Base-by-base conservation (phyloP, 805 yeast species). In the Zygosaccharomyces gambellarensis region DNA sequence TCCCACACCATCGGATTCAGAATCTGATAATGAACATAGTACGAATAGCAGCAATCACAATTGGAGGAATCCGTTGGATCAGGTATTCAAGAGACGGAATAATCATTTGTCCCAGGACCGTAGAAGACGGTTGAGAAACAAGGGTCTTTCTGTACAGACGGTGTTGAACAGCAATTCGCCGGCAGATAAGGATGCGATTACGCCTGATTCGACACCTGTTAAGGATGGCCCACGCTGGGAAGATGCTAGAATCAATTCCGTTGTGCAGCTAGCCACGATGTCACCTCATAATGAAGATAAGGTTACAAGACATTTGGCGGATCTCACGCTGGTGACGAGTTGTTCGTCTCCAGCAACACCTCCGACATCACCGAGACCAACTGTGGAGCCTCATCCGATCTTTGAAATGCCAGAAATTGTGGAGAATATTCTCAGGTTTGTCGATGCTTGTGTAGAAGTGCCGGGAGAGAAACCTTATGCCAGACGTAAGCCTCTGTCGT, bases 341-440 rank as follows among this genome's bases (percentile, higher is more conserved):
- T 8, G 9, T 25, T 28, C 36, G 31, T 7, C 43, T 8, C 23
- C 36, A 21, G 29, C 49, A 17, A 36, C 47, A 31, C 53, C 49
- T 19, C 48, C 56, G 3, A 17, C 43, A 41, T 10, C 31, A 9
- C 23, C 9, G 10, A 14, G 23, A 10, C 41, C 36, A 14, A 32
- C 30, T 17, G 23, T 36, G 17, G 6, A 31, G 44, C 19, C 51
- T 58, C 67, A 71, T 64, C 58, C 67, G 12, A 83, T 89, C 7
- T 85, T 89, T 59, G 72, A 74, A 45, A 81, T 85, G 31, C 96
- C 96, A 0, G 97, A 89, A 64, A 83, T 89, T 46, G 71, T 89
- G 12, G 66, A 73, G 52, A 72, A 74, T 47, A 85, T 89, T 10
- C 60, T 89, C 25, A 69, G 71, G 23, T 80, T 72, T 61, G 83